A percentile compares a stretch with the other conserved stretches of the same genome.
phyloP scores from a whole-genome alignment of 306 rosid species.

The Cucumis cinereus region DNA sequence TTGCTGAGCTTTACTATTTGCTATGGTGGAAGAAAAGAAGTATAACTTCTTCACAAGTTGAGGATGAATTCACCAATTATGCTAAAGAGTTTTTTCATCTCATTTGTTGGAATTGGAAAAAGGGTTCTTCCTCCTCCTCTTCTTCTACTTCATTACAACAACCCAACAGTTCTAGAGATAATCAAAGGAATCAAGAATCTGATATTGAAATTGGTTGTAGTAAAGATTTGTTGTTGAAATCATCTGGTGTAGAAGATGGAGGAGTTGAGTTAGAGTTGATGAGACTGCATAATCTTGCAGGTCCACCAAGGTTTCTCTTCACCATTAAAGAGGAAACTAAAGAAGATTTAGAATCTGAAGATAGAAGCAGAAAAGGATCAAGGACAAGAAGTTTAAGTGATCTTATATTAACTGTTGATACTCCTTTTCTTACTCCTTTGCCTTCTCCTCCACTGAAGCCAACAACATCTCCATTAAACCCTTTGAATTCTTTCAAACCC shows the following conservation, averaged over 20 bases:
- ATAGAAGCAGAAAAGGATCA: slow-evolving; percentile 60
- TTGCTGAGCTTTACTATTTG: slow-evolving; percentile 85
- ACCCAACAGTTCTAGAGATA: neutral
- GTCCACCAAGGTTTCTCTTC: slow-evolving; percentile 84
- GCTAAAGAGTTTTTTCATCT: slow-evolving; percentile 34
- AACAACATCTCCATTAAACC: slow-evolving; percentile 28
- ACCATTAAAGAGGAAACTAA: slow-evolving; percentile 78
- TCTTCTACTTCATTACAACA: neutral
- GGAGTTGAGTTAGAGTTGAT: slow-evolving; percentile 58
- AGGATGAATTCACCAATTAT: slow-evolving; percentile 26
- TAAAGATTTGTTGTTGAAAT: slow-evolving; percentile 32
- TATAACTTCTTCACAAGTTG: slow-evolving; percentile 26
- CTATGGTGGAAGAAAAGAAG: slow-evolving; percentile 88
- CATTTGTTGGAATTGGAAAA: slow-evolving; percentile 27
- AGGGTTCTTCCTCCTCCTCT: slow-evolving; percentile 9
- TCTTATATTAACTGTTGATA: slow-evolving; percentile 31
- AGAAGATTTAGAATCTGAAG: slow-evolving; percentile 86
- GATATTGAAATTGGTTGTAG: slow-evolving; percentile 37
- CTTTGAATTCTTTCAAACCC: slow-evolving; percentile 40
- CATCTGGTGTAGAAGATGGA: slow-evolving; percentile 45
- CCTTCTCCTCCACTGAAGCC: slow-evolving; percentile 42
- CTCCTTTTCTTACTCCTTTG: slow-evolving; percentile 38
- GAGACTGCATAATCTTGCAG: slow-evolving; percentile 78
- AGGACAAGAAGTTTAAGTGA: slow-evolving; percentile 71
- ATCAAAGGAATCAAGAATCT: slow-evolving; percentile 14